These are phyloP conservation scores for Suillus bovinus DNA, from an alignment of 768 basidiomycete species.

Conservation along the genomic window DNA sequence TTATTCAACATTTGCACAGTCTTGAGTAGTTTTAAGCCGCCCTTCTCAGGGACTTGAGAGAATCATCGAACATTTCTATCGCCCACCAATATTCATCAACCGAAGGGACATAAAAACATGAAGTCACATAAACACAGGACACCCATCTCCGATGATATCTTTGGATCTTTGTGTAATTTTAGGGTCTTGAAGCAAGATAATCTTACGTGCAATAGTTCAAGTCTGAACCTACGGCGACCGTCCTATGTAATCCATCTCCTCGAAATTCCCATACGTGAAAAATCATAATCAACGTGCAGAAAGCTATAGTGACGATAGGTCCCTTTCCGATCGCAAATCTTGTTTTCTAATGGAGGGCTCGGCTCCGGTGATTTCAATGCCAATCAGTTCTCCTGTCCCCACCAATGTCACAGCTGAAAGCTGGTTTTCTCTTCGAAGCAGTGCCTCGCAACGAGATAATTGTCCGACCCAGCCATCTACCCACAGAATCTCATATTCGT, in stretches of 20 bases:
- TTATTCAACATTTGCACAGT: not conserved
- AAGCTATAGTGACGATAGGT: not conserved
- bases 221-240: not conserved
- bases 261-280: not conserved
- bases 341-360: not conserved
- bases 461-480: not conserved
- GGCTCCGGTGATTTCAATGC: not conserved
- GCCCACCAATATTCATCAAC: not conserved
- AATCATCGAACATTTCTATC: not conserved
- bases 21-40: not conserved
- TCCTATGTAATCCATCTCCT: not conserved
- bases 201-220: not conserved
- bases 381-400: not conserved
- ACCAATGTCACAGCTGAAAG: not conserved
- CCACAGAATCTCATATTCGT: not conserved
- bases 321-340: not conserved
- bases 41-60: not conserved
- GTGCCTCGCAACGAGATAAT: not conserved
- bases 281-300: too few relatives aligned
- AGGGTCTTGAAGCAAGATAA: not conserved
- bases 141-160: not conserved
- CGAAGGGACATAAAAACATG: not conserved
- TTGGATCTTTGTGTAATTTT: not conserved
- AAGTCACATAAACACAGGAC: not conserved
- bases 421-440: not conserved